Evolutionary conservation across 2,329 filamentous ascomycete genomes (phyloP), one percentile per base, ranked within the genome.

Genomic region (Lizonia empirigonia): DNA sequence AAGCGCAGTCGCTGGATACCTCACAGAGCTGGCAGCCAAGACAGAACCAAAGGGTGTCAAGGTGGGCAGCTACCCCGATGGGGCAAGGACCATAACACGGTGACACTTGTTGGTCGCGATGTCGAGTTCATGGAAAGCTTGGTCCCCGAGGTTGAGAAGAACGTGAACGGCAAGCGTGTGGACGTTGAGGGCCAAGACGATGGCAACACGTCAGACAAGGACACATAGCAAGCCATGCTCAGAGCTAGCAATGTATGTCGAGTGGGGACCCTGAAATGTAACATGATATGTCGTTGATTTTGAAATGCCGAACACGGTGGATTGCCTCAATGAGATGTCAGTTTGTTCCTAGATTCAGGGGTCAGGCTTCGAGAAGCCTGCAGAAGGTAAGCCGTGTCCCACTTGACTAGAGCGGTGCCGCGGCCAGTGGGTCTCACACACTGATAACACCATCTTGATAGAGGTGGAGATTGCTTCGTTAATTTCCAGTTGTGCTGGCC

Each of bases 61-160:
- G 77, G 91, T 97, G 13, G 94, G 94, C 37, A 96, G 90, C 74
- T 97, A 99, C 74, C 94, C 27, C 81, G 91, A 47, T 97, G 92
- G 91, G 90, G 89, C 5, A 93, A 90, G 80, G 85, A 85, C 65
- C 81, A 81, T 57, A 97, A 97, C 74, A 94, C 91, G 0, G 91
- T 97, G 38, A 97, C 93, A 9, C 78, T 99, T 44, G 92, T 97
- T 13, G 85, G 80, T 13, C 85, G 85, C 59, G 89, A 97, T 68
- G 79, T 82, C 60, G 86, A 83, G 19, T 93, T 84, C 62, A 82
- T 97, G 69, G 90, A 96, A 70, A 86, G 85, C 41, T 74, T 97
- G 55, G 83, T 95, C 12, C 76, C 81, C 0, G 91, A 96, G 70
- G 90, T 96, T 3, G 84, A 90, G 68, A 77, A 84, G 70, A 87